Conservation (phyloP, 176 grass and related monocot genomes). For the Carex myosuroides region DNA sequence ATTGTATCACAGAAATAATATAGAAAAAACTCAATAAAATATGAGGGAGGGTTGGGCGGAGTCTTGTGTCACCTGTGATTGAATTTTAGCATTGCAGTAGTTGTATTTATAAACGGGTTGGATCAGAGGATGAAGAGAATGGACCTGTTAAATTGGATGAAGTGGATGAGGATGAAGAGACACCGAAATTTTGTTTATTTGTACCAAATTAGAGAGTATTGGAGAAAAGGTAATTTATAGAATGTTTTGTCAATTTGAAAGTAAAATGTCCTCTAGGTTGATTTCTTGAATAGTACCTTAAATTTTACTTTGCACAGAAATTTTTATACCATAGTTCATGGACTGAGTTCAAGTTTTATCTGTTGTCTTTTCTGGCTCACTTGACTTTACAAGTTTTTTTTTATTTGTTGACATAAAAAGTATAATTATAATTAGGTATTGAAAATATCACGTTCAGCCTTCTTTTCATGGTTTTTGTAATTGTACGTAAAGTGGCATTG, state of each 20-base stretch:
- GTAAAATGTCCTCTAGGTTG: background rate
- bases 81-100: background rate
- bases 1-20: no score
- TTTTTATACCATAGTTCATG: no score
- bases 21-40: no score
- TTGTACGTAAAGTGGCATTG: background rate
- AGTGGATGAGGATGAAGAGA: no score
- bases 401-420: no score
- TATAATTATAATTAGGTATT: no score
- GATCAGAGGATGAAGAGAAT: conserved; percentile 8
- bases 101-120: conserved; percentile 27
- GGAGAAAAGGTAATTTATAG: background rate
- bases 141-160: background rate
- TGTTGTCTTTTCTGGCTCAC: background rate
- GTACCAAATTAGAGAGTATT: conserved; percentile 27
- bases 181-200: no score
- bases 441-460: background rate
- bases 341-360: background rate
- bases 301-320: background rate
- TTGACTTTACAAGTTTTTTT: background rate
- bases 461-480: background rate
- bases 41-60: no score
- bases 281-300: background rate
- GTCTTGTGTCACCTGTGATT: no score
- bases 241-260: background rate